Conservation (phyloP, 1,284 basidiomycete species). For the Melampsora americana region DNA sequence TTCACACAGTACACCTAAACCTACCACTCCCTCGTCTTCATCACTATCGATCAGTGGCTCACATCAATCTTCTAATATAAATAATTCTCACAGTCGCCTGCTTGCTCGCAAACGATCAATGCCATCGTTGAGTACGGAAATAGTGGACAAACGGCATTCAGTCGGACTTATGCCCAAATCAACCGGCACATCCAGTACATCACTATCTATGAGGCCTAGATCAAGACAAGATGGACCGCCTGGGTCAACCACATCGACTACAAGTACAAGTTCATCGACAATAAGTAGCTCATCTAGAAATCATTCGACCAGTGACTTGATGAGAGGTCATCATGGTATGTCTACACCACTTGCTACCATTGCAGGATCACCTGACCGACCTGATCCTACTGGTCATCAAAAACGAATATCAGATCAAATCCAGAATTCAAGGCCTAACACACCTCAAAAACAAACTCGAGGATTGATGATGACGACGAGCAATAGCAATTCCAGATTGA, state of each 20-base stretch:
- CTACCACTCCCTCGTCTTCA: constrained; percentile 3
- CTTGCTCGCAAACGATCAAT: constrained; percentile 40
- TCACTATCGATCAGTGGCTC: constrained; percentile 2
- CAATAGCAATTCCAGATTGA: constrained; percentile 23
- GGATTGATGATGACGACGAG: too few species aligned
- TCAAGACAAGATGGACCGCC: constrained; percentile 14
- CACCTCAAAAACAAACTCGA: not conserved
- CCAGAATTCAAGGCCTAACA: not conserved
- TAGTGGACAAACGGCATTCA: not conserved
- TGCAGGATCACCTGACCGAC: constrained; percentile 21
- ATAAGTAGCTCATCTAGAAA: constrained; percentile 6
- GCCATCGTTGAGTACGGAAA: constrained; percentile 31
- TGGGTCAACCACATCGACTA: not conserved
- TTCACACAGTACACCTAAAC: constrained; percentile 16
- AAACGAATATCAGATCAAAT: not conserved
- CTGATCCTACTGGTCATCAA: constrained; percentile 4
- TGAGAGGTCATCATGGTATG: constrained; percentile 10
- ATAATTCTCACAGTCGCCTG: not conserved
- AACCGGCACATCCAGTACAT: not conserved
- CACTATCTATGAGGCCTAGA: not conserved
- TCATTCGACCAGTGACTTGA: constrained; percentile 5
- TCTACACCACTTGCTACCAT: constrained; percentile 25
- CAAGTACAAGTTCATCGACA: not conserved
- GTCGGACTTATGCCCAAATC: too few species aligned
- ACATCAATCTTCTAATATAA: too few species aligned